Percentiles rank a stretch among this genome's conserved stretches.
Conservation (phyloP, 495 filamentous ascomycete species). For the Cryomyces antarcticus region DNA sequence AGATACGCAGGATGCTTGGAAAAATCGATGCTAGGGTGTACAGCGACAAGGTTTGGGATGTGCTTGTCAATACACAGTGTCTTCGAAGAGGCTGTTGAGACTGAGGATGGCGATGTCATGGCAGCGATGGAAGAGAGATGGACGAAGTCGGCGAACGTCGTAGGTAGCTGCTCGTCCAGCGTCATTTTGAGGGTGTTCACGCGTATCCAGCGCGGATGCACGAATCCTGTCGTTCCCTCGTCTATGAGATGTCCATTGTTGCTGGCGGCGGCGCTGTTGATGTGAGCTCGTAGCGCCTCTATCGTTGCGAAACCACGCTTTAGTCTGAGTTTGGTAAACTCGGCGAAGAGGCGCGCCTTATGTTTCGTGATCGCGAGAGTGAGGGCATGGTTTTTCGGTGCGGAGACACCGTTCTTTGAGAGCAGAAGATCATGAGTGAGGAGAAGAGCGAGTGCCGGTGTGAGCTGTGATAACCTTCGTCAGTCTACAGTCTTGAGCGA, state of each 20-base stretch:
- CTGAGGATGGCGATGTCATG: constrained; percentile 1
- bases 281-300: constrained; percentile 35
- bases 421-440: constrained; percentile 75
- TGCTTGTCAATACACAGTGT: constrained; percentile 46
- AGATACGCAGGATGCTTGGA: constrained; percentile 49
- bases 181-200: constrained; percentile 61
- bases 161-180: constrained; percentile 43
- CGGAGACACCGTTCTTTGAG: constrained; percentile 57
- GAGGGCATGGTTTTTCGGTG: constrained; percentile 56
- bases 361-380: constrained; percentile 54
- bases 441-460: constrained; percentile 58
- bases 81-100: constrained; percentile 7
- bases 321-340: constrained; percentile 61
- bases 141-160: constrained; percentile 42
- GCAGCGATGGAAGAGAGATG: constrained; percentile 28
- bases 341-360: constrained; percentile 58
- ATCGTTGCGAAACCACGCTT: constrained; percentile 44
- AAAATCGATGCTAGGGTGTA: constrained; percentile 46
- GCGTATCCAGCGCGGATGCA: constrained; percentile 69
- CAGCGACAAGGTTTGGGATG: constrained; percentile 64
- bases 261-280: constrained; percentile 22
- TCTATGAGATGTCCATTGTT: not conserved
- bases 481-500: no score
- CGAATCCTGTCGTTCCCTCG: not conserved
- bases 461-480: constrained; percentile 33